Conservation (phyloP, 2,329 filamentous ascomycete species). For the Ceratocystis destructans region DNA sequence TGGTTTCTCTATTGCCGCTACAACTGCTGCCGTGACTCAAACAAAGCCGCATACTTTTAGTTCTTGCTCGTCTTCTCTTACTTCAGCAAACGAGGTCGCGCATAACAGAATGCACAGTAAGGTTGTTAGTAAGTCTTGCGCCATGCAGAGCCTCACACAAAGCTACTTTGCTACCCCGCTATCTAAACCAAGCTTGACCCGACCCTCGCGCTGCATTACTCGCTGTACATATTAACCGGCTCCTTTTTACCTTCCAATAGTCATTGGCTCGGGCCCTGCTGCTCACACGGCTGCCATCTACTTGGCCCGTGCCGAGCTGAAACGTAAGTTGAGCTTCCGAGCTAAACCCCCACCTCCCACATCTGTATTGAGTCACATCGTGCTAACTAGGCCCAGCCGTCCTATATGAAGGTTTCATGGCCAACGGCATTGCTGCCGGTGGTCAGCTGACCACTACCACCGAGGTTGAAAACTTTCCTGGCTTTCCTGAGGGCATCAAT, state of each 20-base stretch:
- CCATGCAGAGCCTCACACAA: background rate
- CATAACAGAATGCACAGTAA: slow-evolving; percentile 64
- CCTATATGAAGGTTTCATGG: slow-evolving; percentile 95
- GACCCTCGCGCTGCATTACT: background rate
- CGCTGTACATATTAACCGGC: background rate
- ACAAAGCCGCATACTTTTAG: slow-evolving; percentile 4
- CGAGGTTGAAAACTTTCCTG: slow-evolving; percentile 96
- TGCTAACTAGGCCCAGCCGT: slow-evolving; percentile 43
- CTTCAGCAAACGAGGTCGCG: background rate
- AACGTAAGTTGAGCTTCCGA: slow-evolving; percentile 41
- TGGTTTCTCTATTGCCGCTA: slow-evolving; percentile 58
- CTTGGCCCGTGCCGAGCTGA: slow-evolving; percentile 82
- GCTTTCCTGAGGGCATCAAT: slow-evolving; percentile 80
- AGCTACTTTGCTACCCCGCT: too few relatives aligned
- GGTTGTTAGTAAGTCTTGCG: slow-evolving; percentile 60
- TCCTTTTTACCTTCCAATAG: slow-evolving; percentile 26
- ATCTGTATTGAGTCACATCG: background rate
- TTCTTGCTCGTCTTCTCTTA: slow-evolving; percentile 3
- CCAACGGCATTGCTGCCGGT: slow-evolving; percentile 88
- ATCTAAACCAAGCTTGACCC: background rate
- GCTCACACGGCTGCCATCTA: slow-evolving; percentile 97
- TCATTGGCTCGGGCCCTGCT: slow-evolving; percentile 88
- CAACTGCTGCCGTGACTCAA: slow-evolving; percentile 37
- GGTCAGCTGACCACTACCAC: slow-evolving; percentile 97
- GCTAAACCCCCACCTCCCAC: background rate